phyloP scores from a whole-genome alignment of 116 monocot species.

The Posidonia oceanica region DNA sequence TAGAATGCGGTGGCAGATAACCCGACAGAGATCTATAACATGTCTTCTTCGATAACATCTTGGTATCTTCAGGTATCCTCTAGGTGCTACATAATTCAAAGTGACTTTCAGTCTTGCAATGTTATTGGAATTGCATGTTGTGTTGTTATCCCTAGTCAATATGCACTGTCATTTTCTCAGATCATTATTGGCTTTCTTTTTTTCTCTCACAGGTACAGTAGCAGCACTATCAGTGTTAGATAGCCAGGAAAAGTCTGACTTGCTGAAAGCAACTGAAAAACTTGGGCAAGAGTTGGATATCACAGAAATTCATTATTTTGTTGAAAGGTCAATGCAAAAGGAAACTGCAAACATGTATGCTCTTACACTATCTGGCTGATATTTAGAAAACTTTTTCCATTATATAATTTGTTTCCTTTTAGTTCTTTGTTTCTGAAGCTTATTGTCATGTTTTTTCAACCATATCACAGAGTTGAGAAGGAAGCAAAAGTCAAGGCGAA shows the following conservation, averaged over 20 bases:
- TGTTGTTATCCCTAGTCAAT: too few species aligned
- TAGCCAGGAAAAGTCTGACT: conserved; percentile 9
- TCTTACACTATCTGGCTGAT: background rate
- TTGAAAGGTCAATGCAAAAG: conserved; percentile 40
- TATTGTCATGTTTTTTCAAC: conserved; percentile 3
- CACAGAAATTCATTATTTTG: conserved; percentile 23
- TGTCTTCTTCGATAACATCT: too few species aligned
- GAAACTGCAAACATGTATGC: conserved; percentile 30
- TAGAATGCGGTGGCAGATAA: too few species aligned
- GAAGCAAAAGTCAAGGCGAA: conserved; percentile 44
- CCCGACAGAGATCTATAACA: too few species aligned
- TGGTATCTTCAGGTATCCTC: too few species aligned
- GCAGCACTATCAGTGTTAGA: conserved; percentile 22
- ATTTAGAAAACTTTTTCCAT: background rate
- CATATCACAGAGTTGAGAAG: conserved; percentile 43
- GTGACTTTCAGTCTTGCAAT: too few species aligned
- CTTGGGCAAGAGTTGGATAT: conserved; percentile 25
- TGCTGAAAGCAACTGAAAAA: conserved; percentile 30
- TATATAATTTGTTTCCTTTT: background rate
- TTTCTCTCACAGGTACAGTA: conserved; percentile 14
- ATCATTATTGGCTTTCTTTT: background rate
- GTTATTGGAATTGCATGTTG: too few species aligned
- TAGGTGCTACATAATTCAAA: too few species aligned
- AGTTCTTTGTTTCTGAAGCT: background rate
- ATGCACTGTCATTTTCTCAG: background rate